phyloP scores from a whole-genome alignment of 345 rosid genomes.

The Rhodomyrtus tomentosa region DNA sequence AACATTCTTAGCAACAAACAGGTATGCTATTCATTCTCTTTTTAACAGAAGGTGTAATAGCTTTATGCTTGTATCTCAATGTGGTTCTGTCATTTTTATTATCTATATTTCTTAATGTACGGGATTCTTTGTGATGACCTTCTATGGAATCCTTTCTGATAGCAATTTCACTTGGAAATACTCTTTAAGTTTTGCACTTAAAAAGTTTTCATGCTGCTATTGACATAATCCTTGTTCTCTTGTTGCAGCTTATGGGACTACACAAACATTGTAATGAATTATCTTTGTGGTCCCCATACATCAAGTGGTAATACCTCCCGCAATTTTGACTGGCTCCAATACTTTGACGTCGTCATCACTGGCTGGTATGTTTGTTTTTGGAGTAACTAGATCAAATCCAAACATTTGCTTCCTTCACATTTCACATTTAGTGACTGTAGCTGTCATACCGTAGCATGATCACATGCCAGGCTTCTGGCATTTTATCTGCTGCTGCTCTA shows the following conservation, averaged over 20 bases:
- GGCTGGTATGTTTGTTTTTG: constrained; percentile 55
- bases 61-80: neutral
- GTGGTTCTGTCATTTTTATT: neutral
- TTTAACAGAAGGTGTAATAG: neutral
- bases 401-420: neutral
- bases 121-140: neutral
- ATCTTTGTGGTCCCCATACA: constrained; percentile 52
- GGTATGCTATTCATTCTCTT: constrained; percentile 22
- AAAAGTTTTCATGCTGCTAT: neutral
- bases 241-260: constrained; percentile 97
- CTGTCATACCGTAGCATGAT: neutral
- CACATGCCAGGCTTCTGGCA: neutral
- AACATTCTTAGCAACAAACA: constrained; percentile 96
- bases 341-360: constrained; percentile 87
- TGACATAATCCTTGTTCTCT: neutral
- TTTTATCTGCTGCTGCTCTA: neutral
- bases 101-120: neutral
- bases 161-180: neutral
- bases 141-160: neutral
- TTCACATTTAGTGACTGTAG: neutral
- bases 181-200: neutral
- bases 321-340: constrained; percentile 86
- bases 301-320: constrained; percentile 22
- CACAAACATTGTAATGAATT: constrained; percentile 91
- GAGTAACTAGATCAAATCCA: neutral